Evolutionary conservation across 805 yeast genomes (phyloP).

Genomic region (Clavispora fructus): DNA sequence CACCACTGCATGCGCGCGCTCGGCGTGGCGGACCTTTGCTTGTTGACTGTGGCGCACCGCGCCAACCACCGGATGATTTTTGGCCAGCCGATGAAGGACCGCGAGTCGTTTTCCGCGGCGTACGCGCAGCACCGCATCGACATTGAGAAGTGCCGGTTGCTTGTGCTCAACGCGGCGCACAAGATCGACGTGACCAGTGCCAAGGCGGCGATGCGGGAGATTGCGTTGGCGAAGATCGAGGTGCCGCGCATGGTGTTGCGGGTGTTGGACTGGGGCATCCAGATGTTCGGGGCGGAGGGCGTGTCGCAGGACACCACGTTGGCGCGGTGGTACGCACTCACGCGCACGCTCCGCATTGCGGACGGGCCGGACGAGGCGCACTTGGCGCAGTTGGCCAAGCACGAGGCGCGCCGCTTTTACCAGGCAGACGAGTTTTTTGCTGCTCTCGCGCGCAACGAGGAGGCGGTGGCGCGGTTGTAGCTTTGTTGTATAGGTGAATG

Average conservation of each 20-base stretch:
- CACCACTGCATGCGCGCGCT: constrained; percentile 66
- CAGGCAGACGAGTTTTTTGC: constrained; percentile 33
- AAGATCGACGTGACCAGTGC: constrained; percentile 50
- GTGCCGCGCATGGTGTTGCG: constrained; percentile 52
- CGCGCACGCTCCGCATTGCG: constrained; percentile 56
- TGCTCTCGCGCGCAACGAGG: constrained; percentile 14
- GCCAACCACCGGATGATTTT: constrained; percentile 50
- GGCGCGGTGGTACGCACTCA: constrained; percentile 46
- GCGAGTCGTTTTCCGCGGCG: constrained; percentile 46
- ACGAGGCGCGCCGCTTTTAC: constrained; percentile 35
- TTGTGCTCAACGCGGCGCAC: constrained; percentile 58
- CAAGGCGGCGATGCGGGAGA: constrained; percentile 50
- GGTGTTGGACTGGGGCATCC: constrained; percentile 58
- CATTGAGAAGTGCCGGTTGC: constrained; percentile 47
- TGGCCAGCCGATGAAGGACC: constrained; percentile 44
- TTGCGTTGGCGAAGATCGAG: constrained; percentile 59
- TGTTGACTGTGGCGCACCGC: constrained; percentile 43
- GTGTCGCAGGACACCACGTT: constrained; percentile 56
- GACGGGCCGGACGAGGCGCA: constrained; percentile 72
- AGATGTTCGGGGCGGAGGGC: constrained; percentile 62
- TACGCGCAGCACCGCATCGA: constrained; percentile 52
- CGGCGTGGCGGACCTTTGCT: constrained; percentile 57
- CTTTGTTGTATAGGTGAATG: too few species aligned
- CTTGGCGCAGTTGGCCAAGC: constrained; percentile 49
- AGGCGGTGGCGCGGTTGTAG: constrained; percentile 23